Conservation (phyloP, 2,329 filamentous ascomycete species). For the Trichoderma sp. region DNA sequence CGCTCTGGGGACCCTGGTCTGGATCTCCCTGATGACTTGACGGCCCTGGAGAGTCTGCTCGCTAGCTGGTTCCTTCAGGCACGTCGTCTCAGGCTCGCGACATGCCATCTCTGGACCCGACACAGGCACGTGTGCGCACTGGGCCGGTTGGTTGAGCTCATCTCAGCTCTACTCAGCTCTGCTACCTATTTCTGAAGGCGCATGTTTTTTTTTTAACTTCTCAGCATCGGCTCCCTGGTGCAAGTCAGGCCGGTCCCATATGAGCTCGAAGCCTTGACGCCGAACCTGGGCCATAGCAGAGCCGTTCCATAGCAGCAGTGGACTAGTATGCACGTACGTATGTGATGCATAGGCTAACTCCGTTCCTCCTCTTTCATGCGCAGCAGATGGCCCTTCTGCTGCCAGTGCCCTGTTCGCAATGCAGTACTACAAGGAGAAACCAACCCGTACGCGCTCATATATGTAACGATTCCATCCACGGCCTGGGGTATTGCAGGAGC, state of each 20-base stretch:
- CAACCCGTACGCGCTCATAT: not conserved
- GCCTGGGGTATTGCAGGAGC: not conserved
- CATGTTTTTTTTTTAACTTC: no score
- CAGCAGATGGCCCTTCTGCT: not conserved
- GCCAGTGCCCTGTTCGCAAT: not conserved
- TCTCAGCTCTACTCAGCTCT: not conserved
- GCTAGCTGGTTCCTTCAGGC: not conserved
- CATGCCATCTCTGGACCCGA: not conserved
- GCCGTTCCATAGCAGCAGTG: not conserved
- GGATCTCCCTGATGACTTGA: constrained; percentile 1
- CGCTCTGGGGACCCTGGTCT: constrained; percentile 8
- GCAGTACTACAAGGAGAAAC: no score
- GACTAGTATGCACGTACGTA: constrained; percentile 7
- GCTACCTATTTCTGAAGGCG: not conserved
- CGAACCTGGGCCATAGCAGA: not conserved
- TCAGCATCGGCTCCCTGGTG: no score
- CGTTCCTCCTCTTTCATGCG: not conserved
- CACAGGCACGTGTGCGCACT: not conserved
- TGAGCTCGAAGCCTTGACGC: no score
- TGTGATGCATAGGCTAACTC: constrained; percentile 12
- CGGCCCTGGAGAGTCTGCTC: not conserved
- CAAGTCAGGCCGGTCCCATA: no score
- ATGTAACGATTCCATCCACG: no score
- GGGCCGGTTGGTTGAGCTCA: not conserved
- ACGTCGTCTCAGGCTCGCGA: not conserved